Percentiles rank a stretch among this genome's conserved stretches.
Conservation (phyloP, 2,329 filamentous ascomycete species). For the Knoxdaviesia capensis region DNA sequence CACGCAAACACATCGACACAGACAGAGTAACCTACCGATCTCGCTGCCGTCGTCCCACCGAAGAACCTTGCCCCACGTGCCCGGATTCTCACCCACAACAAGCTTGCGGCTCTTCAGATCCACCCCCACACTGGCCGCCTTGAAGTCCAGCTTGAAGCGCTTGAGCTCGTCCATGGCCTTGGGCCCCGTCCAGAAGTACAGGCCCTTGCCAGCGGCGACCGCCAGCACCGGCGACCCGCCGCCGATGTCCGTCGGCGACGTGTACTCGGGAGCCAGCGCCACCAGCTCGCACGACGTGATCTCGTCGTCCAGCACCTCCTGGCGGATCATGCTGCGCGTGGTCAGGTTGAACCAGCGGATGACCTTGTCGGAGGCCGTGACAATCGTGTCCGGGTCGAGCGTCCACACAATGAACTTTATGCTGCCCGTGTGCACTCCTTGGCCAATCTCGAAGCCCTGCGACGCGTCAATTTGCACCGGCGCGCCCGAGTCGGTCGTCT, state of each 20-base stretch:
- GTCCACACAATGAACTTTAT: conserved; percentile 98
- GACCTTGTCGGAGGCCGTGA: conserved; percentile 81
- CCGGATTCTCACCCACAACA: conserved; percentile 75
- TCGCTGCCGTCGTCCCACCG: conserved; percentile 69
- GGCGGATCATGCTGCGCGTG: conserved; percentile 51
- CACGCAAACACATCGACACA: neutral
- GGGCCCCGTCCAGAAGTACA: conserved; percentile 74
- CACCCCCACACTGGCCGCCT: conserved; percentile 76
- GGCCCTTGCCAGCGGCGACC: conserved; percentile 82
- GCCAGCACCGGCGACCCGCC: conserved; percentile 56
- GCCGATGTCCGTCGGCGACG: conserved; percentile 40
- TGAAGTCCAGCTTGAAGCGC: conserved; percentile 58
- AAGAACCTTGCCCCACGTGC: conserved; percentile 94
- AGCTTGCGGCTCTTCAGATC: conserved; percentile 66
- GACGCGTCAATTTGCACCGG: conserved; percentile 27
- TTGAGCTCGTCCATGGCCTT: conserved; percentile 57
- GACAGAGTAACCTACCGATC: conserved; percentile 33
- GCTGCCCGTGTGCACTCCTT: conserved; percentile 61
- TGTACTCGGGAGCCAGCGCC: conserved; percentile 36
- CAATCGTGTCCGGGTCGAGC: conserved; percentile 65
- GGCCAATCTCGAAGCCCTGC: conserved; percentile 67
- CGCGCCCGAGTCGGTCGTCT: conserved; percentile 21
- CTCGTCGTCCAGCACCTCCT: conserved; percentile 60
- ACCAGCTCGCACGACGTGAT: conserved; percentile 89
- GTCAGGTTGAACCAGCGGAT: conserved; percentile 90